Base-by-base conservation (phyloP, 148 eudicot genomes). In the Chenopodium formosanum region DNA sequence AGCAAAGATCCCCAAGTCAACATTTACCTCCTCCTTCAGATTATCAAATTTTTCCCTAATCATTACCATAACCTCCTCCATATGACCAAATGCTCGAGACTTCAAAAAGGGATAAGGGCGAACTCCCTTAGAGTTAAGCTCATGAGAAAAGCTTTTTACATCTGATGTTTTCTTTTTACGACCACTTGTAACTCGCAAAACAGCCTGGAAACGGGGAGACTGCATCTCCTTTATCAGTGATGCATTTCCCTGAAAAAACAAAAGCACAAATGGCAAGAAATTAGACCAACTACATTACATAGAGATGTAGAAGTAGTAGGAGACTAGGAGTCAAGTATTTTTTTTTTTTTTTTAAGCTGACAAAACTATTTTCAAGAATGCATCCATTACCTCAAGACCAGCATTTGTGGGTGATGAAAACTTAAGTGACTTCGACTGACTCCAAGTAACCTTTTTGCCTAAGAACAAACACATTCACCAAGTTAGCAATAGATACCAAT, bases 91-190 rank as follows among this genome's bases (percentile, higher is more conserved):
- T 77, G 98, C 97, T 48, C 97, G 89, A 63, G 98, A 88, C 84
- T 92, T 97, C 91, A 91, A 88, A 86, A 89, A 91, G 70, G 99
- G 99, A 81, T 91, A 93, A 73, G 99, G 91, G 4, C 93, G 91
- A 63, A 97, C 99, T 73, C 99, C 99, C 89, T 94, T 97, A 56
- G 99, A 97, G 88, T 97, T 92, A 46, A 97, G 97, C 77, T 97
- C 99, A 76, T 97, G 99, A 73, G 99, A 97, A 88, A 97, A 97
- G 86, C 99, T 97, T 88, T 97, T 97, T 85, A 97, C 84, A 74
- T 92, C 97, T 4, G 91, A 89, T 23, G 83, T 85, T 90, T 89
- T 92, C 89, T 89, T 97, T 84, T 84, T 92, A 68, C 98, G 92
- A 44, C 93, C 95, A 81, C 99, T 94, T 19, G 98, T 97, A 76